Evolutionary conservation across 352 stramenopile genomes (phyloP), one percentile per base, ranked within the genome.

Genomic region (Globisporangium yorkense): DNA sequence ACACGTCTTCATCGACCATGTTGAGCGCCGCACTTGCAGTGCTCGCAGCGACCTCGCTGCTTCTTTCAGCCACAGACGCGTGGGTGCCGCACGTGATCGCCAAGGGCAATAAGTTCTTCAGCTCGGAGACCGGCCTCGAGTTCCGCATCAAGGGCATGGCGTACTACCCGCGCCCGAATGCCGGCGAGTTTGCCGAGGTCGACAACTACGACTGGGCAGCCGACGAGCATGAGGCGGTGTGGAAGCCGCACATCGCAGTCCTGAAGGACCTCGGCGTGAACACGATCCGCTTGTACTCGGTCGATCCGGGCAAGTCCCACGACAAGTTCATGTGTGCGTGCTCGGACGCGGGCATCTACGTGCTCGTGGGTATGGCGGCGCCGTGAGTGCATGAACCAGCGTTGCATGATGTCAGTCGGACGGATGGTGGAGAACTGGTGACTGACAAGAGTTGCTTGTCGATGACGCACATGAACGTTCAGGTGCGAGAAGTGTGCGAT

Each of bases 251-350:
- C 59, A 58, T 92, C 33, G 54, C 51, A 9, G 52, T 81, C 58
- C 63, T 92, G 41, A 64, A 88, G 61, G 62, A 84, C 54, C 57
- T 92, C 0, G 75, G 75, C 21, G 72, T 89, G 29, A 92, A 92
- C 65, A 78, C 74, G 8, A 68, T 92, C 33, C 77, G 80, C 13
- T 57, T 92, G 10, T 90, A 92, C 64, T 71, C 68, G 29, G 74
- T 92, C 5, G 77, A 92, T 64, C 75, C 80, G 24, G 59, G 49
- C 44, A 64, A 77, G 55, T 69, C 71, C 33, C 80, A 92, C 59
- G 77, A 89, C 70, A 75, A 74, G 62, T 92, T 92, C 50, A 92
- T 92, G 82, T 89, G 79, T 55, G 77, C 74, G 51, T 61, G 74
- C 50, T 64, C 74, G 35, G 46, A 74, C 24, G 74, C 70, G 2